Evolutionary conservation across 2,329 filamentous ascomycete species (phyloP).

Genomic region (Ampelomyces quisqualis): DNA sequence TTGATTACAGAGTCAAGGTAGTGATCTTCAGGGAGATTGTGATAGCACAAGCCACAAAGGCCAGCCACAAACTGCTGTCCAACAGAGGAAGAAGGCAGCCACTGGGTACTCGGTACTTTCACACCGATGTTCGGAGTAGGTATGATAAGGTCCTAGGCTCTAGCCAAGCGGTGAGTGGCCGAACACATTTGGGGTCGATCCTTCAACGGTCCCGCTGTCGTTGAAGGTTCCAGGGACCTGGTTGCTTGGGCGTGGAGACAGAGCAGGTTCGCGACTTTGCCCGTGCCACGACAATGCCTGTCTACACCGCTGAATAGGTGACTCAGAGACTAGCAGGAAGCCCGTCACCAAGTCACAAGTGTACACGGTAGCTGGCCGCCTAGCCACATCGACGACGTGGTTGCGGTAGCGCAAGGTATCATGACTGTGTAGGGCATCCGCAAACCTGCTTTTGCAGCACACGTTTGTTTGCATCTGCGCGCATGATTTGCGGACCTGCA

Average conservation of each 20-base stretch:
- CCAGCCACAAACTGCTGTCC: no score
- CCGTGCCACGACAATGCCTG: constrained; percentile 11
- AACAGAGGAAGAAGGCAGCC: no score
- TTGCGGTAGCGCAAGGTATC: neutral
- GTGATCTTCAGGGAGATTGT: neutral
- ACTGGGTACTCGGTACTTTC: neutral
- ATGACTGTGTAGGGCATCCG: neutral
- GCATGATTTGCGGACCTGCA: constrained; percentile 25
- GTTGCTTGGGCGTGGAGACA: constrained; percentile 10
- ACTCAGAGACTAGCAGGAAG: constrained; percentile 10
- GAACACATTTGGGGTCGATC: neutral
- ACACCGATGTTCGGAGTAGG: neutral
- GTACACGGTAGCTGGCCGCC: constrained; percentile 1
- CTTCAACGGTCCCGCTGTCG: constrained; percentile 9
- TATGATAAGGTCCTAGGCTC: neutral
- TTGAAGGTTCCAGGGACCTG: constrained; percentile 11
- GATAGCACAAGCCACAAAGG: no score
- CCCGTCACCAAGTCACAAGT: no score
- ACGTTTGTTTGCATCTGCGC: constrained; percentile 11
- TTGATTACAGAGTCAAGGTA: neutral
- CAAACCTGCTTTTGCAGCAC: constrained; percentile 5
- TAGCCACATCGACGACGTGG: neutral
- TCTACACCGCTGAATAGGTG: constrained; percentile 16
- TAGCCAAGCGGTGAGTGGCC: constrained; percentile 1
- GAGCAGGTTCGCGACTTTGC: constrained; percentile 8